Percentiles rank a stretch among this genome's conserved stretches.
These are phyloP conservation scores for Penicillium griseofulvum DNA, from an alignment of 2,329 filamentous ascomycete species.

Conservation along the genomic window DNA sequence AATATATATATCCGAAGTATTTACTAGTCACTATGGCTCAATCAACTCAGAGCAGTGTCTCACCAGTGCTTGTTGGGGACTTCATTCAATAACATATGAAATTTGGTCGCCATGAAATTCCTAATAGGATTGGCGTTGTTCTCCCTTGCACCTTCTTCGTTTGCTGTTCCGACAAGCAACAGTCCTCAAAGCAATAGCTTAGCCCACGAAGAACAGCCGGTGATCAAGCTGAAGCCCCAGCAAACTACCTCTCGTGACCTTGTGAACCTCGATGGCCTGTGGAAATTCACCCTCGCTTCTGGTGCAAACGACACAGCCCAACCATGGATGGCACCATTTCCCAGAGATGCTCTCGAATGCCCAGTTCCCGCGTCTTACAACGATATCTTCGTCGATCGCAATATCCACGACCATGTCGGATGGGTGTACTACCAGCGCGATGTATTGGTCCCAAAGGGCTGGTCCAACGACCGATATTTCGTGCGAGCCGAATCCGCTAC, in stretches of 20 bases:
- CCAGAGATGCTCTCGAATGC: conserved; percentile 9
- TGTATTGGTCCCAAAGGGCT: conserved; percentile 23
- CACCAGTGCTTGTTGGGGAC: background rate
- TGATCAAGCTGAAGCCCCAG: conserved; percentile 5
- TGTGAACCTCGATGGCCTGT: conserved; percentile 15
- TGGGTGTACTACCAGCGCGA: conserved; percentile 34
- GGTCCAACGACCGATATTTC: conserved; percentile 17
- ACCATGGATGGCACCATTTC: conserved; percentile 6
- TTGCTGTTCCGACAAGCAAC: background rate
- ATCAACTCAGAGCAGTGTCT: background rate
- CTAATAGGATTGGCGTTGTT: background rate
- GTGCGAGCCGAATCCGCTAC: conserved; percentile 31
- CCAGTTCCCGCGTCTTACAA: conserved; percentile 19
- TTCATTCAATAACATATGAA: background rate
- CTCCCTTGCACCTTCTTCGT: background rate
- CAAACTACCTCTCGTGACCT: conserved; percentile 6
- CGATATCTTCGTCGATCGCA: conserved; percentile 12
- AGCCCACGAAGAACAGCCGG: background rate
- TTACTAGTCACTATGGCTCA: background rate
- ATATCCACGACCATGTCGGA: conserved; percentile 30
- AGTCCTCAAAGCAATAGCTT: background rate
- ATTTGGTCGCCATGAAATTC: background rate
- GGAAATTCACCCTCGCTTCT: conserved; percentile 13
- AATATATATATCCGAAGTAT: background rate
- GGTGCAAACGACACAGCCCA: conserved; percentile 2